phyloP scores from a whole-genome alignment of 2,329 filamentous ascomycete genomes.

The Ophiostoma sp. region DNA sequence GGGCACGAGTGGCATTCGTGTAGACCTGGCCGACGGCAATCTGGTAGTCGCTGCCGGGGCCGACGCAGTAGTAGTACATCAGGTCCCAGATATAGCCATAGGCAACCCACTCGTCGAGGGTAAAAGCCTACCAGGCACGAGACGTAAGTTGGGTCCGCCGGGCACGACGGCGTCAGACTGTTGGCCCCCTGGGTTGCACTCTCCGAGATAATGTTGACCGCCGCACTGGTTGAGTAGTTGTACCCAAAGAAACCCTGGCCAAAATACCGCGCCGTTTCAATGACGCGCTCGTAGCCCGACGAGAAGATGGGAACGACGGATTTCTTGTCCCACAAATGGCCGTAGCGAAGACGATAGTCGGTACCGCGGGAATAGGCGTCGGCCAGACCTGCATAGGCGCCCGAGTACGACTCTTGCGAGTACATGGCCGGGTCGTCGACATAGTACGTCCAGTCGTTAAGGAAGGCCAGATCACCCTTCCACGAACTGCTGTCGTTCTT shows the following conservation, averaged over 20 bases:
- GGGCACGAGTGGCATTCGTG: not conserved
- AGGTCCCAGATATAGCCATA: conserved; percentile 3
- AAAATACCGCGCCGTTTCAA: not conserved
- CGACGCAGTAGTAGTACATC: not conserved
- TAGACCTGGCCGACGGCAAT: not conserved
- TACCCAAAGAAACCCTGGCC: not conserved
- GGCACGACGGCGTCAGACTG: not conserved
- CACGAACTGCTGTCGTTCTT: not conserved
- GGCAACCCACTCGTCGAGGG: not conserved
- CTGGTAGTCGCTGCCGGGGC: not conserved
- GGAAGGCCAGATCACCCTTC: not conserved
- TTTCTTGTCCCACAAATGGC: not conserved
- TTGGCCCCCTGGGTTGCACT: not conserved
- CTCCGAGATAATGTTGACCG: not conserved
- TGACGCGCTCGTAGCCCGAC: not conserved
- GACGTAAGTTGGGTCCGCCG: not conserved
- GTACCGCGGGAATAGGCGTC: not conserved
- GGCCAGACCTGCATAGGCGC: not conserved
- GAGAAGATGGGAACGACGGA: not conserved
- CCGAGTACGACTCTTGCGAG: not conserved
- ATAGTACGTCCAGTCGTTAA: not conserved
- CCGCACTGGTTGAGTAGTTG: not conserved
- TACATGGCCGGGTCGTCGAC: not conserved
- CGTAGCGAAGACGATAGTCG: not conserved
- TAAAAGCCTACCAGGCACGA: not conserved